Evolutionary conservation across 805 yeast species (phyloP).

Genomic region (Cyberlindnera euphorbiiphila): DNA sequence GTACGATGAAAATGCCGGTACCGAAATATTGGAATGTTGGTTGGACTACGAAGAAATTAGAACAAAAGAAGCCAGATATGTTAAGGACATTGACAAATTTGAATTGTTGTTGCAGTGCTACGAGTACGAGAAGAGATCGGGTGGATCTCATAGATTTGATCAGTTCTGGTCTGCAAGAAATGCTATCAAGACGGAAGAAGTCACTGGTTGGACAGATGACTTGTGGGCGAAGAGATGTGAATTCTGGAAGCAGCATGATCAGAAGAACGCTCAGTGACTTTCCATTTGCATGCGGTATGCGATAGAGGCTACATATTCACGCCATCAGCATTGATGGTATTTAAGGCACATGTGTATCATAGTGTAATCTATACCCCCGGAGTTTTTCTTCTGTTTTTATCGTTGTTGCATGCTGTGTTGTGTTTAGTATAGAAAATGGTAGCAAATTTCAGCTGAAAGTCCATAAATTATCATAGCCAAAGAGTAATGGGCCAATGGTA

Average conservation of each 20-base stretch:
- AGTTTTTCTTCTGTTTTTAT: neutral
- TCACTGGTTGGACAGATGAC: conserved; percentile 64
- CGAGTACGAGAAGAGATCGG: conserved; percentile 72
- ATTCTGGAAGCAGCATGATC: conserved; percentile 32
- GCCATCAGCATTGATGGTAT: neutral
- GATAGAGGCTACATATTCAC: no score
- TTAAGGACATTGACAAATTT: conserved; percentile 90
- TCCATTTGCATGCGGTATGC: no score
- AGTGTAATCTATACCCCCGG: conserved; percentile 8
- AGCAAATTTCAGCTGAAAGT: conserved; percentile 20
- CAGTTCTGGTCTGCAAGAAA: conserved; percentile 65
- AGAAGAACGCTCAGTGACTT: no score
- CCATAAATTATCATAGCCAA: conserved; percentile 82
- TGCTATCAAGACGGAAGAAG: conserved; percentile 67
- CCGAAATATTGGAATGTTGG: conserved; percentile 71
- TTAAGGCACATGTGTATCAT: no score
- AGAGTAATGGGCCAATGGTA: conserved; percentile 76
- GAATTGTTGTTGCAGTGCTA: conserved; percentile 80
- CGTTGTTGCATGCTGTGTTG: no score
- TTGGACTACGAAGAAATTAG: conserved; percentile 84
- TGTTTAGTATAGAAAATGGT: neutral
- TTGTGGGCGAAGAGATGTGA: conserved; percentile 43
- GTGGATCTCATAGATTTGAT: conserved; percentile 52
- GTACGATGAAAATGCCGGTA: conserved; percentile 60
- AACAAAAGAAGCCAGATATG: conserved; percentile 79